Conservation (phyloP, 2,329 filamentous ascomycete species). For the Stagonosporopsis cucurbitacearum region DNA sequence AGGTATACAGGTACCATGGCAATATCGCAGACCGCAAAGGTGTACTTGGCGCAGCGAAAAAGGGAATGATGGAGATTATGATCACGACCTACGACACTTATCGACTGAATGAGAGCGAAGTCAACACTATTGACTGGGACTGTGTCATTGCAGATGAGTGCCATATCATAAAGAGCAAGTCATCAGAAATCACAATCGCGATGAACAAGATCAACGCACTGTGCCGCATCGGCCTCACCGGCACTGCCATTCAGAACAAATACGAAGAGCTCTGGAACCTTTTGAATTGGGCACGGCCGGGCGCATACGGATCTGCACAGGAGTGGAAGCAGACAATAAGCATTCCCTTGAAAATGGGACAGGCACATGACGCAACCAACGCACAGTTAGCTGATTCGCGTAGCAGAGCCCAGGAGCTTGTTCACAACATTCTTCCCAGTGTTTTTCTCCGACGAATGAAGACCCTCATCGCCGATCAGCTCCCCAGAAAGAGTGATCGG, state of each 20-base stretch:
- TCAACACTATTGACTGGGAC: slow-evolving; percentile 92
- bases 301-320: slow-evolving; percentile 67
- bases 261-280: slow-evolving; percentile 98
- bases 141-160: slow-evolving; percentile 94
- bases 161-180: slow-evolving; percentile 82
- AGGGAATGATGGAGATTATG: slow-evolving; percentile 84
- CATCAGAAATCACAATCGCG: slow-evolving; percentile 77
- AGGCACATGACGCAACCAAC: slow-evolving; percentile 88
- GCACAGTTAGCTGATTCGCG: slow-evolving; percentile 81
- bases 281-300: slow-evolving; percentile 95
- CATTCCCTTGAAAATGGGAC: slow-evolving; percentile 81
- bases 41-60: slow-evolving; percentile 72
- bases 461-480: slow-evolving; percentile 84
- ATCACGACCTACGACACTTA: slow-evolving; percentile 96
- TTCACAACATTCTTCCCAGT: slow-evolving; percentile 82
- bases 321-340: slow-evolving; percentile 83
- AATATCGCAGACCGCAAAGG: slow-evolving; percentile 67
- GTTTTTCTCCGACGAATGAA: slow-evolving; percentile 96
- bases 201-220: slow-evolving; percentile 92
- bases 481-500: slow-evolving; percentile 92
- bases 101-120: slow-evolving; percentile 71
- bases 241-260: slow-evolving; percentile 96
- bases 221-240: slow-evolving; percentile 90
- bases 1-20: slow-evolving; percentile 82
- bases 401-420: slow-evolving; percentile 81